Evolutionary conservation across 2,329 filamentous ascomycete species (phyloP).

Genomic region (Monosporascus cannonballus): DNA sequence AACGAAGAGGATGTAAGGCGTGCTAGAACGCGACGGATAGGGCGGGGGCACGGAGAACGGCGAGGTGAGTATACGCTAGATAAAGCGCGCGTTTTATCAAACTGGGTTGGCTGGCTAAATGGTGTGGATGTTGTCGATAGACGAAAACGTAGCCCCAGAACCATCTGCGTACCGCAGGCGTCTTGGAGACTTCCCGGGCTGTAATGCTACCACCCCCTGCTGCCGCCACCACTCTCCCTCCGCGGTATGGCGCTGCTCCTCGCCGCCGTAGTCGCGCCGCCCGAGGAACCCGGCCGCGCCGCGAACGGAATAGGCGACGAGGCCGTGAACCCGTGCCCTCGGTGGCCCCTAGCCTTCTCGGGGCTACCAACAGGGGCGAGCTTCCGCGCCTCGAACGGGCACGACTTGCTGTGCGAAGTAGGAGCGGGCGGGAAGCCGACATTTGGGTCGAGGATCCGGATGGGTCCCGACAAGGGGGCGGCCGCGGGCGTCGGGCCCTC

Average conservation of each 20-base stretch:
- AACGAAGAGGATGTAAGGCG: no score
- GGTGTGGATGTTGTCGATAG: neutral
- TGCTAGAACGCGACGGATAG: no score
- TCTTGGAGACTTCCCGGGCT: neutral
- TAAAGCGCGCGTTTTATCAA: no score
- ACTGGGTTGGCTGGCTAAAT: no score
- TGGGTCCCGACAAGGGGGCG: slow-evolving; percentile 21
- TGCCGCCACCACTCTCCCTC: neutral
- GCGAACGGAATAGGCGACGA: neutral
- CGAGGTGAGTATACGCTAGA: no score
- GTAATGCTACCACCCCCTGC: neutral
- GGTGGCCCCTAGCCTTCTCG: neutral
- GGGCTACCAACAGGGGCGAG: neutral
- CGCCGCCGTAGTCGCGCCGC: no score
- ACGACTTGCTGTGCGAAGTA: neutral
- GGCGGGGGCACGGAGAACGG: no score
- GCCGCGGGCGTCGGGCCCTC: slow-evolving; percentile 41
- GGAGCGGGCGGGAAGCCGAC: slow-evolving; percentile 7
- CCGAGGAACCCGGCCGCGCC: neutral
- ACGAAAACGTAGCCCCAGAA: neutral
- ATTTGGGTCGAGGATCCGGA: slow-evolving; percentile 21
- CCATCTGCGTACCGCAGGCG: neutral
- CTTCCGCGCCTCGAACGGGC: neutral
- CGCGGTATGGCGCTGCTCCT: neutral
- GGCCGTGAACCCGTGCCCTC: slow-evolving; percentile 4